Conservation (phyloP, 2,329 filamentous ascomycete species). For the Pyrenophora seminiperda region DNA sequence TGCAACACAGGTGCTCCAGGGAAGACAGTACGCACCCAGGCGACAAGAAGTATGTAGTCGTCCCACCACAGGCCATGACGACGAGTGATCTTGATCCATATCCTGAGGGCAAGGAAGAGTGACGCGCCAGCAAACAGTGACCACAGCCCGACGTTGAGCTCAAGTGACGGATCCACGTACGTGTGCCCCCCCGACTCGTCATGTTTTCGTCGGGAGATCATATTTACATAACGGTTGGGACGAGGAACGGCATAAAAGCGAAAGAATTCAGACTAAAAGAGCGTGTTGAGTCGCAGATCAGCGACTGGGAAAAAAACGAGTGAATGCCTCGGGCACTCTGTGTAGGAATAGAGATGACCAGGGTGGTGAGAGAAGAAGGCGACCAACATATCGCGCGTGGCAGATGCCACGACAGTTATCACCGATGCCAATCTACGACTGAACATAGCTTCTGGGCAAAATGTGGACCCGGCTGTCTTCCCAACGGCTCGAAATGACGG, state of each 20-base stretch:
- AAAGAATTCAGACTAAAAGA: slow-evolving; percentile 13
- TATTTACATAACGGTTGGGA: slow-evolving; percentile 26
- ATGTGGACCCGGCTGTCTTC: not conserved
- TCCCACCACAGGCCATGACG: slow-evolving; percentile 49
- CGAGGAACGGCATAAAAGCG: slow-evolving; percentile 14
- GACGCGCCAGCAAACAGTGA: slow-evolving; percentile 47
- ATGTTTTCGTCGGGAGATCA: slow-evolving; percentile 32
- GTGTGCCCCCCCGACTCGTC: slow-evolving; percentile 17
- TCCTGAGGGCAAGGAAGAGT: slow-evolving; percentile 41
- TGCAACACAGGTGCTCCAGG: not conserved
- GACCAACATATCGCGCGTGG: slow-evolving; percentile 13
- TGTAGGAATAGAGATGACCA: slow-evolving; percentile 1
- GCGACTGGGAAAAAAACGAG: slow-evolving; percentile 7
- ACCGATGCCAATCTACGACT: no score
- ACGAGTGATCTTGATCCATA: slow-evolving; percentile 47
- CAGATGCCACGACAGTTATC: not conserved
- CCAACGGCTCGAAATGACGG: slow-evolving; percentile 1
- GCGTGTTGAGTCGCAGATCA: slow-evolving; percentile 4
- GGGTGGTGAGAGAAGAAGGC: slow-evolving; percentile 9
- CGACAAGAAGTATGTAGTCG: slow-evolving; percentile 42
- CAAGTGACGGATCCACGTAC: slow-evolving; percentile 45
- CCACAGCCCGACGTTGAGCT: slow-evolving; percentile 48
- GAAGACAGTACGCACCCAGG: slow-evolving; percentile 39
- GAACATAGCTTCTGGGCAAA: no score
- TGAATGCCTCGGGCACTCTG: slow-evolving; percentile 9